These are phyloP conservation scores for Amanita polypyramis DNA, from an alignment of 768 basidiomycete genomes.

Conservation along the genomic window DNA sequence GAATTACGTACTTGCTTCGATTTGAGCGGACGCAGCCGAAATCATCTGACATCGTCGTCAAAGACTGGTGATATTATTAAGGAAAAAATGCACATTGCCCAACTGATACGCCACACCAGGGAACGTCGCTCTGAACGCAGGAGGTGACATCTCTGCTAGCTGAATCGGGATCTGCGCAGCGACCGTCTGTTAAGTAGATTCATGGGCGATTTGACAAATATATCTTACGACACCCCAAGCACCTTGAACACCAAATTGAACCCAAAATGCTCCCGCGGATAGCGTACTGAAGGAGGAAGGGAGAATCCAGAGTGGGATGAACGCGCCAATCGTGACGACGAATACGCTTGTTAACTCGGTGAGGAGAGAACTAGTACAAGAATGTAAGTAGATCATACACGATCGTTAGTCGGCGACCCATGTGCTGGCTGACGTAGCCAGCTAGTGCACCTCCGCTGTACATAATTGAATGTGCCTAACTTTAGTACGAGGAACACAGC, in stretches of 20 bases:
- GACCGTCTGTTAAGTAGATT: slow-evolving; percentile 27
- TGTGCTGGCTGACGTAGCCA: slow-evolving; percentile 61
- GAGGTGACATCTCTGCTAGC: slow-evolving; percentile 76
- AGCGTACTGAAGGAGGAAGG: slow-evolving; percentile 60
- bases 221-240: slow-evolving; percentile 79
- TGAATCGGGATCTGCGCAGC: slow-evolving; percentile 53
- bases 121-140: slow-evolving; percentile 83
- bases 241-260: slow-evolving; percentile 85
- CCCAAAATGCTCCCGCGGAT: slow-evolving; percentile 75
- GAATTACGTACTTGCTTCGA: slow-evolving; percentile 52
- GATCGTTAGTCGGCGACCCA: slow-evolving; percentile 80
- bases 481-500: slow-evolving; percentile 1
- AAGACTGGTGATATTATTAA: neutral
- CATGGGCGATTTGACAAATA: slow-evolving; percentile 26
- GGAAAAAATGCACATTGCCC: slow-evolving; percentile 40
- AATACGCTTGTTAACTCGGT: slow-evolving; percentile 28
- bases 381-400: slow-evolving; percentile 23
- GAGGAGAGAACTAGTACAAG: neutral
- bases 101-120: slow-evolving; percentile 80
- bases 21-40: slow-evolving; percentile 66
- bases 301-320: slow-evolving; percentile 79
- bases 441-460: slow-evolving; percentile 60
- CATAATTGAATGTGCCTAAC: neutral
- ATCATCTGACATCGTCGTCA: slow-evolving; percentile 34
- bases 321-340: slow-evolving; percentile 41